These are phyloP conservation scores for Huntiella abstrusa DNA, from an alignment of 2,329 filamentous ascomycete genomes.

Conservation along the genomic window DNA sequence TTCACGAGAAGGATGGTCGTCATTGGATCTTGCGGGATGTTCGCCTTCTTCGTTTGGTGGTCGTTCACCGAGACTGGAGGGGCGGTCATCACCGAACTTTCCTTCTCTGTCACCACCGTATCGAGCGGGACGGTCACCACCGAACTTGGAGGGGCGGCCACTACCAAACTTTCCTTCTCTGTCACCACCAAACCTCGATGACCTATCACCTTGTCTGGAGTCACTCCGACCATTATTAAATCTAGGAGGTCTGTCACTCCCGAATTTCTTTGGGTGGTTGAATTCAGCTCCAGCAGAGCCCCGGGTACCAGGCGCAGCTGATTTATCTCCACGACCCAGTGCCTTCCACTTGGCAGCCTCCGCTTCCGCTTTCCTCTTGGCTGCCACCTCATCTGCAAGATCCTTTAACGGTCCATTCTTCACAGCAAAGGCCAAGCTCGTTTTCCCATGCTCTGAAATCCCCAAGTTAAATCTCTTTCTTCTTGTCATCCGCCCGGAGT, in stretches of 20 bases:
- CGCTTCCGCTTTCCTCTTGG: conserved; percentile 4
- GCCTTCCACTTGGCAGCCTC: neutral
- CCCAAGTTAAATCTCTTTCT: conserved; percentile 34
- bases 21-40: neutral
- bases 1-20: neutral
- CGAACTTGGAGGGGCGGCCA: neutral
- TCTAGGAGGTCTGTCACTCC: neutral
- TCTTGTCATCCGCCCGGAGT: conserved; percentile 24
- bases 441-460: conserved; percentile 30
- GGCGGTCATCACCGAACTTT: neutral
- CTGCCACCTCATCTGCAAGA: conserved; percentile 12
- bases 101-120: neutral
- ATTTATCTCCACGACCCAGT: neutral
- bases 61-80: neutral
- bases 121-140: neutral
- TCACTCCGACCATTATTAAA: neutral
- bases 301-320: too few relatives aligned
- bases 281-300: too few relatives aligned
- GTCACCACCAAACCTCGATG: neutral
- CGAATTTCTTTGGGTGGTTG: neutral
- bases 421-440: conserved; percentile 34
- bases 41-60: neutral
- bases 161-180: neutral
- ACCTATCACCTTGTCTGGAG: neutral
- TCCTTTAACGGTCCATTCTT: conserved; percentile 26